A percentile compares a stretch with the other conserved stretches of the same genome.
phyloP scores from a whole-genome alignment of 2,329 filamentous ascomycete genomes.

The Alternaria infectoria region DNA sequence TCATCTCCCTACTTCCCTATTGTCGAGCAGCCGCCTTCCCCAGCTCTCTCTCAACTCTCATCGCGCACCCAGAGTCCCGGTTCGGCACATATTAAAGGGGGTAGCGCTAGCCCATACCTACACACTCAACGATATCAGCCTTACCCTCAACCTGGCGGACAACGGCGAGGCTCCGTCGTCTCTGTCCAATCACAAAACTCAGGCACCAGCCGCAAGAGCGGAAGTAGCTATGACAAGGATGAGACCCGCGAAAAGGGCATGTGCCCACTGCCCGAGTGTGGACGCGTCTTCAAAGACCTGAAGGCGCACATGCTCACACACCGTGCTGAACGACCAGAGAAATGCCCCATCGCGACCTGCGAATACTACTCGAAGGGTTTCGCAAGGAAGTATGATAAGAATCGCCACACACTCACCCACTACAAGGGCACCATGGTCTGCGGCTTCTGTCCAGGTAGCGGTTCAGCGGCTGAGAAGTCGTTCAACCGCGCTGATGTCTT shows the following conservation, averaged over 20 bases:
- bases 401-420: conserved; percentile 89
- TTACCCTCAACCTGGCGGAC: conserved; percentile 55
- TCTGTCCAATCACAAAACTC: conserved; percentile 73
- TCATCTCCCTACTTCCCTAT: conserved; percentile 52
- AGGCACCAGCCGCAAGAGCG: conserved; percentile 61
- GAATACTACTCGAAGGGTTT: conserved; percentile 94
- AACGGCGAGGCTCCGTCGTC: conserved; percentile 70
- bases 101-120: conserved; percentile 72
- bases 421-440: conserved; percentile 99
- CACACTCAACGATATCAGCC: conserved; percentile 62
- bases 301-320: conserved; percentile 96
- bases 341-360: conserved; percentile 90
- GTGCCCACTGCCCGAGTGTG: conserved; percentile 84
- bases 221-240: conserved; percentile 48
- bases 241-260: conserved; percentile 70
- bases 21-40: conserved; percentile 63
- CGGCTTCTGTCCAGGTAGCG: conserved; percentile 89
- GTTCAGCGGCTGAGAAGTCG: conserved; percentile 88
- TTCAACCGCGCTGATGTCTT: conserved; percentile 97
- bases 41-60: conserved; percentile 65
- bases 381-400: conserved; percentile 95
- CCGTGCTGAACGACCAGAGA: conserved; percentile 87
- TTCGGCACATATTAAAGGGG: conserved; percentile 54
- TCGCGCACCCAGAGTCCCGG: conserved; percentile 52
- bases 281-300: conserved; percentile 85